Conservation (phyloP, 306 rosid genomes). For the Rosa persica region DNA sequence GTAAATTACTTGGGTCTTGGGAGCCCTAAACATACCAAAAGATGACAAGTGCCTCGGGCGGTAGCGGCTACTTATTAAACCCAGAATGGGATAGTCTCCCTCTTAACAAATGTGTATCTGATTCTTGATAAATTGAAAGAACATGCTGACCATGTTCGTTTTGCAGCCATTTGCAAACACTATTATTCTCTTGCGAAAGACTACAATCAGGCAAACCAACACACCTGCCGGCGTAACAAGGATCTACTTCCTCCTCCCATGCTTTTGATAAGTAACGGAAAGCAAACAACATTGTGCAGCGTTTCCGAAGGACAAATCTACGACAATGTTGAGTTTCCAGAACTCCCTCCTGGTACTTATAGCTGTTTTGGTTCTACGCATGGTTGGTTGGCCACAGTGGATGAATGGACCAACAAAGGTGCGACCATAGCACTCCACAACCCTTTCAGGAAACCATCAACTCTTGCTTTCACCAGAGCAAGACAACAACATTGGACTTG, state of each 20-base stretch:
- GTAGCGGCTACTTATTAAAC: too few species aligned
- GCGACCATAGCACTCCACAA: background rate
- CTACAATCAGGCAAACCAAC: background rate
- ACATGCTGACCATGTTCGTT: background rate
- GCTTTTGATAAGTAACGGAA: background rate
- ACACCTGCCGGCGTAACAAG: background rate
- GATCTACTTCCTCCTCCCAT: background rate
- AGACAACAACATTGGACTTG: background rate
- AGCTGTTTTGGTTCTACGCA: too few species aligned
- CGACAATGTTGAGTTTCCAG: too few species aligned
- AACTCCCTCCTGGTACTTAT: too few species aligned
- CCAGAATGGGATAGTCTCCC: background rate
- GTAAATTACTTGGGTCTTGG: too few species aligned
- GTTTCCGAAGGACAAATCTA: background rate
- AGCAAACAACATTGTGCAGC: background rate
- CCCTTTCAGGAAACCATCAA: background rate
- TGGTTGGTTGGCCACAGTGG: too few species aligned
- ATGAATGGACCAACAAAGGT: background rate
- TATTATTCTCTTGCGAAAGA: background rate
- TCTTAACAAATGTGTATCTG: background rate
- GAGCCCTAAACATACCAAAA: too few species aligned
- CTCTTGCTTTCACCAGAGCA: background rate
- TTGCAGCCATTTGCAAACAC: background rate
- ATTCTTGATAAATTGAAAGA: background rate
- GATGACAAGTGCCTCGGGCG: too few species aligned